Percentiles rank a stretch among this genome's conserved stretches.
These are phyloP conservation scores for Cutaneotrichosporon sp. DNA, from an alignment of 1,284 basidiomycete genomes.

Conservation along the genomic window DNA sequence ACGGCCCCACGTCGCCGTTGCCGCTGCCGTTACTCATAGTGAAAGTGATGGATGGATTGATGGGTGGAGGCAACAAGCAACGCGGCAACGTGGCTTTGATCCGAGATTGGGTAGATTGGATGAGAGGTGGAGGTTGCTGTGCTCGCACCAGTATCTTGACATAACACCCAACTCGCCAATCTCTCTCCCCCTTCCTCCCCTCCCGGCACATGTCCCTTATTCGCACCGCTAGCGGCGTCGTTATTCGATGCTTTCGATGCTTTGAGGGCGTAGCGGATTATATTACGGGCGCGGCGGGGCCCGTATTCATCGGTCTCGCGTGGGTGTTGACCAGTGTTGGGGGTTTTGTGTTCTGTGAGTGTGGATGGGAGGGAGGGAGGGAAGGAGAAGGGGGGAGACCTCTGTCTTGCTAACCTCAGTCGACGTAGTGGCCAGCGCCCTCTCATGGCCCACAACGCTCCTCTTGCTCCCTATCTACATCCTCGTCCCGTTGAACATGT, in stretches of 20 bases:
- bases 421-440: conserved; percentile 64
- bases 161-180: neutral
- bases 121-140: neutral
- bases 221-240: conserved; percentile 52
- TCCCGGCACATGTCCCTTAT: conserved; percentile 25
- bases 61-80: neutral
- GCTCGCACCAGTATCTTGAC: neutral
- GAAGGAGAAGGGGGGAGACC: too few relatives aligned
- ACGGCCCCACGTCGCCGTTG: conserved; percentile 13
- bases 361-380: neutral
- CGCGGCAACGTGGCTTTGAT: neutral
- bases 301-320: conserved; percentile 79
- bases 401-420: conserved; percentile 56
- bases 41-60: neutral
- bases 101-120: neutral
- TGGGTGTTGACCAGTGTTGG: conserved; percentile 68
- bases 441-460: conserved; percentile 56
- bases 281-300: conserved; percentile 84
- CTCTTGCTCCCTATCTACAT: conserved; percentile 64
- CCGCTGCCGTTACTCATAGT: conserved; percentile 12
- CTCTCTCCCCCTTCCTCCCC: neutral
- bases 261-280: conserved; percentile 75
- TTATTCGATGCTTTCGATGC: conserved; percentile 81
- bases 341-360: conserved; percentile 75
- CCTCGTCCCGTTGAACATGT: conserved; percentile 73